Evolutionary conservation across 2,329 filamentous ascomycete species (phyloP).

Genomic region (Fusarium haematococcum): DNA sequence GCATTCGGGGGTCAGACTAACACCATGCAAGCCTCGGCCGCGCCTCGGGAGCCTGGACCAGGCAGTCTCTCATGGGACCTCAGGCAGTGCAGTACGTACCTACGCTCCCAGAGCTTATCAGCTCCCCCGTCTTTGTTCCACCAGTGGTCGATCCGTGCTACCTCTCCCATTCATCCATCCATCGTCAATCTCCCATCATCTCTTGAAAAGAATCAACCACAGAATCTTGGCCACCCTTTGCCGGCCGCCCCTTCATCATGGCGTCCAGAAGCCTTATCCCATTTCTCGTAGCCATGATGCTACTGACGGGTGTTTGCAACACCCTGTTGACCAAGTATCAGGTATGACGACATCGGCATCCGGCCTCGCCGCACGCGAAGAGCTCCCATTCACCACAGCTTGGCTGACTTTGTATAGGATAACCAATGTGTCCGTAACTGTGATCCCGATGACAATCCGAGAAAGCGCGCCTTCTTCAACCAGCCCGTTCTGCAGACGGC

Average conservation of each 20-base stretch:
- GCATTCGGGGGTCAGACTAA: conserved; percentile 20
- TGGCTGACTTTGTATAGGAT: conserved; percentile 67
- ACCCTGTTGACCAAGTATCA: conserved; percentile 97
- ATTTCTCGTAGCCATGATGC: conserved; percentile 94
- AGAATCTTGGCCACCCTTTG: conserved; percentile 4
- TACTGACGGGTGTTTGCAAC: conserved; percentile 95
- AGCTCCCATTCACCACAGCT: neutral
- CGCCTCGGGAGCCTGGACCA: neutral
- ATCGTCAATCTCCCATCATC: conserved; percentile 7
- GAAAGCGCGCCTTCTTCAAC: conserved; percentile 81
- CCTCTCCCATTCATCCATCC: conserved; percentile 4
- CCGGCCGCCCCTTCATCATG: conserved; percentile 62
- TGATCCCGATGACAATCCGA: conserved; percentile 71
- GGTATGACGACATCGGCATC: conserved; percentile 60
- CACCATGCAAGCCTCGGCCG: neutral
- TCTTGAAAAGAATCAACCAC: conserved; percentile 14
- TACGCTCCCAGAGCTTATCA: conserved; percentile 34
- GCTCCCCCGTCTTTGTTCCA: conserved; percentile 31
- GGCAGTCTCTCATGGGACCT: neutral
- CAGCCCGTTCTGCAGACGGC: conserved; percentile 96
- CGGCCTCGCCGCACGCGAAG: neutral
- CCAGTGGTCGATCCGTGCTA: conserved; percentile 12
- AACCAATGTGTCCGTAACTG: conserved; percentile 97
- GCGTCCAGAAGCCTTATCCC: conserved; percentile 79
- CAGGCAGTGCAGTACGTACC: conserved; percentile 14